Conservation (phyloP, 2,329 filamentous ascomycete species). For the Chrysoporthe deuterocubensis region DNA sequence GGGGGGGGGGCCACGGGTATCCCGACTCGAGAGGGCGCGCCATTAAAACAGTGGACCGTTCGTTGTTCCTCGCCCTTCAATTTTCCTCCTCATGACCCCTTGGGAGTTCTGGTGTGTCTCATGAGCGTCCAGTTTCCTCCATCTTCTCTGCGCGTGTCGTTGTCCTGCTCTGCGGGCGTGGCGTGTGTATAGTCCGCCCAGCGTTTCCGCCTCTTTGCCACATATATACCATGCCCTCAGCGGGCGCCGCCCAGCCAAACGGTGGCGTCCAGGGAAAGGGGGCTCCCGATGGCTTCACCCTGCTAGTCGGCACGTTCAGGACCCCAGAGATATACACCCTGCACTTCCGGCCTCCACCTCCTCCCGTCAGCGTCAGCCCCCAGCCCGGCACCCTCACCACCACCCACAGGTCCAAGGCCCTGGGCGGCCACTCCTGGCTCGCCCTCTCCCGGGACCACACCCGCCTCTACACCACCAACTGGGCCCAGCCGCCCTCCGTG, state of each 20-base stretch:
- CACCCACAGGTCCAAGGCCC: slow-evolving; percentile 20
- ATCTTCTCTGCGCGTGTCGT: too few species aligned
- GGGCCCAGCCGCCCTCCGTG: slow-evolving; percentile 27
- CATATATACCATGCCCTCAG: not conserved
- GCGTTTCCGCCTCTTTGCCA: not conserved
- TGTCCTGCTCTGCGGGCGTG: too few species aligned
- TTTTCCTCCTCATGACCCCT: not conserved
- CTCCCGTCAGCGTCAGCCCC: not conserved
- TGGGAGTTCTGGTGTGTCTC: not conserved
- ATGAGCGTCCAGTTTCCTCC: too few species aligned
- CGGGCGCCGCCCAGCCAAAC: not conserved
- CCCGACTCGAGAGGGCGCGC: not conserved
- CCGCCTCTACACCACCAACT: slow-evolving; percentile 29
- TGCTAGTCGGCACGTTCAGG: slow-evolving; percentile 28
- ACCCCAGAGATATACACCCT: slow-evolving; percentile 24
- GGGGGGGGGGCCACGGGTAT: not conserved
- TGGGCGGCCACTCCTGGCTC: slow-evolving; percentile 31
- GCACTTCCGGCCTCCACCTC: slow-evolving; percentile 18
- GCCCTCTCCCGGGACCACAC: slow-evolving; percentile 28
- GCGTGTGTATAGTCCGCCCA: not conserved
- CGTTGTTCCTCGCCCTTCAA: not conserved
- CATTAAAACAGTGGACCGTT: not conserved
- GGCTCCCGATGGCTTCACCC: slow-evolving; percentile 18
- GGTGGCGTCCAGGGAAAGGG: not conserved
- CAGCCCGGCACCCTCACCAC: slow-evolving; percentile 18